phyloP scores from a whole-genome alignment of 176 grass and related monocot genomes.

The Puccinellia tenuiflora region DNA sequence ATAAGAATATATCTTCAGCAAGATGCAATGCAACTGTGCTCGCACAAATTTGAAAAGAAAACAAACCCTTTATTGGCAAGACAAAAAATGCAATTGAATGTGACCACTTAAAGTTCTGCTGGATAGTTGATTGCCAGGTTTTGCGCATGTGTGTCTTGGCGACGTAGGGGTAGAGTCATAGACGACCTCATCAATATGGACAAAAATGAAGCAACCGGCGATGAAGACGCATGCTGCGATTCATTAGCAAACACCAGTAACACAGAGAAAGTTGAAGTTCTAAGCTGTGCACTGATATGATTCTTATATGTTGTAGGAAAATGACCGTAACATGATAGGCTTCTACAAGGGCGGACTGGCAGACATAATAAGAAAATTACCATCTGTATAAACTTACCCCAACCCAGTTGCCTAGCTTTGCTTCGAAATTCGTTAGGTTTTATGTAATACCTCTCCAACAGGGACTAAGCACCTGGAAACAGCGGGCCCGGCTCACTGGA shows the following conservation, averaged over 20 bases:
- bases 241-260: neutral
- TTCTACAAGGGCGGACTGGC: neutral
- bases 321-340: neutral
- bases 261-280: neutral
- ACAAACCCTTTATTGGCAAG: conserved; percentile 3
- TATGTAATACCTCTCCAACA: neutral
- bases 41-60: neutral
- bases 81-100: neutral
- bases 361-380: neutral
- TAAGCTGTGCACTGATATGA: neutral
- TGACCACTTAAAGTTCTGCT: neutral
- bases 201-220: neutral
- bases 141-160: neutral
- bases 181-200: neutral
- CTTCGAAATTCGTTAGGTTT: neutral
- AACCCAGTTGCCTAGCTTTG: neutral
- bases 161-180: neutral
- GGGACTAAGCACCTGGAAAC: too few relatives aligned
- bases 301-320: neutral
- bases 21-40: neutral
- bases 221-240: neutral
- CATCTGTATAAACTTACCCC: neutral
- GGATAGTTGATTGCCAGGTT: neutral
- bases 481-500: too few relatives aligned
- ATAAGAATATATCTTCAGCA: neutral